Percentiles rank a stretch among this genome's conserved stretches.
These are phyloP conservation scores for Volvox reticuliferus DNA, from an alignment of 139 green algal genomes.

Conservation along the genomic window DNA sequence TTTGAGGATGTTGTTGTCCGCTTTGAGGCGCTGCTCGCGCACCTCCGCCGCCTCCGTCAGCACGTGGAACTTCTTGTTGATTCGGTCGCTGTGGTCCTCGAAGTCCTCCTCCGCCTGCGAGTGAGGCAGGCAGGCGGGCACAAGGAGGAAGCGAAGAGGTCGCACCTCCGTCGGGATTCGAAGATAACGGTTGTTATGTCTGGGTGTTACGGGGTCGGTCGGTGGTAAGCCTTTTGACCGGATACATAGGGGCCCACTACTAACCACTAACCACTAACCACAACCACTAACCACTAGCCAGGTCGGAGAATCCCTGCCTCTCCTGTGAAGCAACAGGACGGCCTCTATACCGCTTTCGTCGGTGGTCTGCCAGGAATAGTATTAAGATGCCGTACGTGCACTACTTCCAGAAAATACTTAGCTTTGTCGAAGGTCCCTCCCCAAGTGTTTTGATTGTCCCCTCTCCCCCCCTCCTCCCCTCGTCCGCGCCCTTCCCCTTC, in stretches of 20 bases:
- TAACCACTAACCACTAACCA: no score
- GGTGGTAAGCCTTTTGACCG: neutral
- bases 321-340: no score
- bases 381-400: no score
- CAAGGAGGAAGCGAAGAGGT: neutral
- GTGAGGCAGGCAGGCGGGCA: neutral
- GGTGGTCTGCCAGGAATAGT: no score
- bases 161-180: no score
- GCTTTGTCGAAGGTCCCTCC: no score
- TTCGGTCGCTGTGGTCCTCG: slow-evolving; percentile 48
- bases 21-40: slow-evolving; percentile 49
- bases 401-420: no score
- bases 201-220: neutral
- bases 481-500: neutral
- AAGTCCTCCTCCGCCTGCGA: slow-evolving; percentile 54
- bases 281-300: no score
- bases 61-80: slow-evolving; percentile 24
- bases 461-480: neutral
- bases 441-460: no score
- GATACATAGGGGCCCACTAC: no score
- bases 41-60: slow-evolving; percentile 22
- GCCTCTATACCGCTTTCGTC: no score
- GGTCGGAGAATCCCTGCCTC: no score
- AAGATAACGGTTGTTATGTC: neutral
- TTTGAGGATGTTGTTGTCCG: slow-evolving; percentile 65